A percentile compares a stretch with the other conserved stretches of the same genome.
phyloP scores from a whole-genome alignment of 179 eudicot species.

The Beta lomatogona region DNA sequence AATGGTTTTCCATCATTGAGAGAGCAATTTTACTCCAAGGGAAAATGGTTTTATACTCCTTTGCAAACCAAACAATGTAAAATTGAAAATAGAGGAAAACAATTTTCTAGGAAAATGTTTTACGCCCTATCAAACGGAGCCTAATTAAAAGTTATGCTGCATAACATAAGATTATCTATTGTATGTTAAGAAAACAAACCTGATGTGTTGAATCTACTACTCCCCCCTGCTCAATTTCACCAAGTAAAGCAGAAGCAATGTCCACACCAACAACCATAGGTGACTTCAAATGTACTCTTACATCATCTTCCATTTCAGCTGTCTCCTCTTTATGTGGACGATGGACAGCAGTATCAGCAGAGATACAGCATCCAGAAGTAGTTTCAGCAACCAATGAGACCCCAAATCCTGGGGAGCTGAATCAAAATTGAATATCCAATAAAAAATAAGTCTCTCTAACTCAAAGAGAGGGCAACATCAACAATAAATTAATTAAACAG shows the following conservation, averaged over 20 bases:
- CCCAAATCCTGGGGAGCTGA: conserved; percentile 94
- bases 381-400: conserved; percentile 83
- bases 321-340: conserved; percentile 51
- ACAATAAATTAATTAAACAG: no score
- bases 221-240: conserved; percentile 88
- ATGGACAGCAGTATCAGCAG: conserved; percentile 75
- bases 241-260: conserved; percentile 67
- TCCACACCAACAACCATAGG: conserved; percentile 74
- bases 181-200: conserved; percentile 43
- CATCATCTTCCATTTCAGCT: conserved; percentile 51
- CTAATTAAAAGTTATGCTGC: no score
- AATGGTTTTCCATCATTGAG: no score
- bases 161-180: neutral
- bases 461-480: no score
- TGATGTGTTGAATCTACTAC: conserved; percentile 95
- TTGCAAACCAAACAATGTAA: no score
- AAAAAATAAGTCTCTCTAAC: no score
- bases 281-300: conserved; percentile 47
- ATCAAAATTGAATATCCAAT: conserved; percentile 2
- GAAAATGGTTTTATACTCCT: no score
- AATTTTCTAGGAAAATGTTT: no score
- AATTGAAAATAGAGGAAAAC: no score
- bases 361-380: conserved; percentile 75
- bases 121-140: no score
- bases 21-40: no score